A percentile compares a stretch with the other conserved stretches of the same genome.
Conservation (phyloP, 2,329 filamentous ascomycete species). For the Phialocephala subalpina region DNA sequence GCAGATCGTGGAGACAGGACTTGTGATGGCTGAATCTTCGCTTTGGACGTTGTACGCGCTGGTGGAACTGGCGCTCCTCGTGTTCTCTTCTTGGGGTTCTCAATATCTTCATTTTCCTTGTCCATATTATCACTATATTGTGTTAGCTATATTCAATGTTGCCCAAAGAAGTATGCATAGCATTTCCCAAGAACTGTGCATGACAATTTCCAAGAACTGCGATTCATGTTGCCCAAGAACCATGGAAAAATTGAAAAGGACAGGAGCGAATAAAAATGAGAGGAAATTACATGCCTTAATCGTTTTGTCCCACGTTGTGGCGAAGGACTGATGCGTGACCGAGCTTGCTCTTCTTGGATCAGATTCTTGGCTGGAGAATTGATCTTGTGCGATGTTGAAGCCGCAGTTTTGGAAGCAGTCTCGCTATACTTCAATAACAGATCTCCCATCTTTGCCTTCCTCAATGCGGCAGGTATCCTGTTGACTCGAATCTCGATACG, state of each 20-base stretch:
- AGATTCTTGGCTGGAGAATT: slow-evolving; percentile 38
- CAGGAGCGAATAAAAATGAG: too few relatives aligned
- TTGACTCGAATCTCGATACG: slow-evolving; percentile 94
- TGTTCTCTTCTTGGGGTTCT: slow-evolving; percentile 74
- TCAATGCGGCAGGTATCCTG: slow-evolving; percentile 81
- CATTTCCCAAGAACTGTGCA: too few relatives aligned
- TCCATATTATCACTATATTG: slow-evolving; percentile 67
- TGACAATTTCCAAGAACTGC: too few relatives aligned
- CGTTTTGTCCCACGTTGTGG: slow-evolving; percentile 53
- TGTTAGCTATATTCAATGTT: slow-evolving; percentile 34
- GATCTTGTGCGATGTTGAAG: slow-evolving; percentile 27
- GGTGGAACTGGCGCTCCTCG: slow-evolving; percentile 45
- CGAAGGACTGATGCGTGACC: slow-evolving; percentile 37
- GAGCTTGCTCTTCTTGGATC: slow-evolving; percentile 34
- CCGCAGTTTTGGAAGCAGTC: slow-evolving; percentile 21
- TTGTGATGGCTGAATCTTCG: slow-evolving; percentile 58
- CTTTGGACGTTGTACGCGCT: slow-evolving; percentile 49
- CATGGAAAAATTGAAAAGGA: too few relatives aligned
- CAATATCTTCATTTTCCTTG: slow-evolving; percentile 77
- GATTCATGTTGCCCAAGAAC: too few relatives aligned
- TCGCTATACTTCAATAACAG: slow-evolving; percentile 53
- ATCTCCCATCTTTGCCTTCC: slow-evolving; percentile 84
- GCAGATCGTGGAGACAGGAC: slow-evolving; percentile 84
- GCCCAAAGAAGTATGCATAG: too few relatives aligned
- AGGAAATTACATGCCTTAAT: slow-evolving; percentile 52